Base-by-base conservation (phyloP, 306 rosid species). In the Medicago ruthenica region DNA sequence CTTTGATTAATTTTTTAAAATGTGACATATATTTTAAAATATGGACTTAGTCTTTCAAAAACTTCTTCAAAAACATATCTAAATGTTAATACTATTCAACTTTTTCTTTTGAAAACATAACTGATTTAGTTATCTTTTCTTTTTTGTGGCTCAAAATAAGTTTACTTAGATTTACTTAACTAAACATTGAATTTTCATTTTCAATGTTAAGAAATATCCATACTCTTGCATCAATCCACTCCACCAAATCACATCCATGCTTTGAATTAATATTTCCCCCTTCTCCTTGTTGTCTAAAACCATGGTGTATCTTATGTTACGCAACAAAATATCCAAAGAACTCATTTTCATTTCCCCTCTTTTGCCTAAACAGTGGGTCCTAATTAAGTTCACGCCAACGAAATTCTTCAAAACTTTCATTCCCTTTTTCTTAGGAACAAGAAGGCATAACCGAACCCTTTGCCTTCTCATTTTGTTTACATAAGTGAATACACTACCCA, bases 291-390 rank as follows among this genome's bases (percentile, higher is more conserved):
- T 68, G 20, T 78, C 82, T 77, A 44, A 66, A 82, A 71, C 27
- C 55, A 48, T 81, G 60, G 14, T 72, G 72, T 57, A 66, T 71
- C 60, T 57, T 71, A 37, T 66, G 7, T 72, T 75, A 36, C 66
- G 76, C 79, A 73, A 14, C 61, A 66, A 82, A 82, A 82, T 82
- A 81, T 81, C 85, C 63, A 5, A 62, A 4, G 18, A 71, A 22
- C 75, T 57, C 68, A 45, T 57, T 70, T 71, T 44, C 77, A 12
- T 27, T 72, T 51, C 12, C 47, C 22, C 27, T 4, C 68, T 40
- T 69, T 75, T 71, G 39, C 55, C 74, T 34, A 15, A 63, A 76
- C 75, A 15, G 40, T 65, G 76, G 82, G 82, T 44, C 75, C 81
- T 61, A n/a, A n/a, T n/a, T n/a, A 12, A 0, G 6, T 59, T 80